Percentiles rank a stretch among this genome's conserved stretches.
phyloP scores from a whole-genome alignment of 176 grass and related monocot genomes.

The Oryza rufipogon region DNA sequence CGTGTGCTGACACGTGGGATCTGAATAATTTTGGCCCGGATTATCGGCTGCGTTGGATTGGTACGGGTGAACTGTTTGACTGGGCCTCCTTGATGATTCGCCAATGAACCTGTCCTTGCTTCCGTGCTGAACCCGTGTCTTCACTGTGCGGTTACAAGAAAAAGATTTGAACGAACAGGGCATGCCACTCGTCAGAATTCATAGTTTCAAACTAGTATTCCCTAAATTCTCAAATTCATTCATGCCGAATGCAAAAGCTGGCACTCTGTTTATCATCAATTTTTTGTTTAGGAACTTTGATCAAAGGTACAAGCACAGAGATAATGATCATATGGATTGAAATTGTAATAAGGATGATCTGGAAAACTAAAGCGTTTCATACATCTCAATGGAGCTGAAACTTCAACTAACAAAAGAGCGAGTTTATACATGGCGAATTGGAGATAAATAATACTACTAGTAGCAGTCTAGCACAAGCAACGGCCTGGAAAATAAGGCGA shows the following conservation, averaged over 20 bases:
- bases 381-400: not conserved
- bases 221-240: not conserved
- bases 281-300: not conserved
- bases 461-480: constrained; percentile 4
- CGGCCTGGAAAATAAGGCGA: constrained; percentile 23
- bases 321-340: not conserved
- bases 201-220: too few species aligned
- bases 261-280: not conserved
- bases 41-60: not conserved
- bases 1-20: not conserved
- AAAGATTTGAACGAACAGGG: too few species aligned
- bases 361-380: not conserved
- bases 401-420: not conserved
- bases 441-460: not conserved
- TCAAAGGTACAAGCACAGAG: not conserved
- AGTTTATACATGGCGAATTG: constrained; percentile 42
- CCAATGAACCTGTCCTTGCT: not conserved
- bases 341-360: not conserved
- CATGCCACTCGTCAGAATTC: too few species aligned
- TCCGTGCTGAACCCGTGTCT: not conserved
- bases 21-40: not conserved
- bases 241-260: not conserved
- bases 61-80: not conserved
- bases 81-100: not conserved
- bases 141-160: too few species aligned